A percentile compares a stretch with the other conserved stretches of the same genome.
These are phyloP conservation scores for Hymenoscyphus albidus DNA, from an alignment of 2,329 filamentous ascomycete species.

Conservation along the genomic window DNA sequence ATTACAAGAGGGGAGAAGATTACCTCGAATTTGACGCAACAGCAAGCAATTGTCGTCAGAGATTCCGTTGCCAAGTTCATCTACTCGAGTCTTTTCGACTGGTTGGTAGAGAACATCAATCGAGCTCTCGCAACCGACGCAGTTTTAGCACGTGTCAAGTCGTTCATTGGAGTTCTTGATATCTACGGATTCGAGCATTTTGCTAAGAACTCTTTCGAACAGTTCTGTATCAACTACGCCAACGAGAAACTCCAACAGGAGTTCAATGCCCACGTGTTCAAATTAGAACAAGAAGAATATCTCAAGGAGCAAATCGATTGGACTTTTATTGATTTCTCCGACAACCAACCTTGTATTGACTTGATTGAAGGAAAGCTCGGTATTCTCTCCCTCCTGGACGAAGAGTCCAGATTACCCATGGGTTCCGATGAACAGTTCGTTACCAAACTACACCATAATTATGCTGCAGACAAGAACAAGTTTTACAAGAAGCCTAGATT, in stretches of 20 bases:
- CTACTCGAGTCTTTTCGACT: conserved; percentile 97
- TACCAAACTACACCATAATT: conserved; percentile 93
- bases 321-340: conserved; percentile 99
- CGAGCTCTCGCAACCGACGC: conserved; percentile 82
- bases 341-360: conserved; percentile 98
- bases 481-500: conserved; percentile 99
- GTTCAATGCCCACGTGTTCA: conserved; percentile 99
- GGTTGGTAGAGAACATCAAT: conserved; percentile 98
- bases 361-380: conserved; percentile 96
- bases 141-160: conserved; percentile 74
- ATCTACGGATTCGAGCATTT: conserved; percentile 99
- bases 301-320: conserved; percentile 94
- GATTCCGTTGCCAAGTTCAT: conserved; percentile 99
- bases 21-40: conserved; percentile 87
- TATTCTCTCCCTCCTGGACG: conserved; percentile 85
- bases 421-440: conserved; percentile 96
- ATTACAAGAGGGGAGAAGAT: conserved; percentile 97
- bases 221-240: conserved; percentile 99
- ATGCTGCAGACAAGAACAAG: conserved; percentile 81
- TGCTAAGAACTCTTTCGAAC: conserved; percentile 98
- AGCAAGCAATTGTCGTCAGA: conserved; percentile 88
- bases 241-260: conserved; percentile 99
- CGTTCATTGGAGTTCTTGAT: conserved; percentile 97
- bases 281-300: conserved; percentile 97
- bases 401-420: conserved; percentile 95